Base-by-base conservation (phyloP, 495 filamentous ascomycete species). In the Cercophora scortea region DNA sequence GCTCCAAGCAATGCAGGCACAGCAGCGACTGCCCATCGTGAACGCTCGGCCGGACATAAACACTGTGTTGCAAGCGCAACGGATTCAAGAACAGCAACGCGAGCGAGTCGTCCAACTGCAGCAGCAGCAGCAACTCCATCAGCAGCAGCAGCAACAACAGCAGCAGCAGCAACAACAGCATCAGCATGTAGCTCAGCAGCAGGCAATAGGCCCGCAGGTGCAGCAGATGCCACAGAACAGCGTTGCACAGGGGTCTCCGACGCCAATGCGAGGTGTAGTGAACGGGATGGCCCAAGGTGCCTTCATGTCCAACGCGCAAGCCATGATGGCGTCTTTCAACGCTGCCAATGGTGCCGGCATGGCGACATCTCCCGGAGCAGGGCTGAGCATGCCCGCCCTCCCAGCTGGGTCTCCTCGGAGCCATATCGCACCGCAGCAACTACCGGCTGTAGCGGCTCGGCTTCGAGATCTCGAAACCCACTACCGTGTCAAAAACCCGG, bases 1-100 rank as follows among this genome's bases (percentile, higher is more conserved):
- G 74, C 83, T 85, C 45, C 74, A 71, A 62, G 75, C 66, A 50
- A 75, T 78, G 59, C 80, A 72, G 64, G 83, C 70, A 59, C 81
- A 70, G 58, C 82, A 77, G 67, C 69, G 83, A 12, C 71, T 87
- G 59, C 77, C 81, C 6, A 85, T 90, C 68, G 82, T 79, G 10
- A 82, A 76, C 51, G 50, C 79, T n/a, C 80, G 85, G 64, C 71
- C 76, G 18, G 81, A 88, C 46, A 66, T 78, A 38, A 70, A 71
- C 49, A 63, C 79, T 45, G 69, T 79, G 52, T 59, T 78, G 54
- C 76, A 77, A 51, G 78, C 77, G 40, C 79, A 82, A 52, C 76
- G 85, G 34, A 81, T 82, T 38, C 84, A 87, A 52, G 84, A 88
- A 49, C 69, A 71, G 45, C 66, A 70, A 42, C 71, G 73, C 16